Evolutionary conservation across 305 asterid species (phyloP).

Genomic region (Striga hermonthica): DNA sequence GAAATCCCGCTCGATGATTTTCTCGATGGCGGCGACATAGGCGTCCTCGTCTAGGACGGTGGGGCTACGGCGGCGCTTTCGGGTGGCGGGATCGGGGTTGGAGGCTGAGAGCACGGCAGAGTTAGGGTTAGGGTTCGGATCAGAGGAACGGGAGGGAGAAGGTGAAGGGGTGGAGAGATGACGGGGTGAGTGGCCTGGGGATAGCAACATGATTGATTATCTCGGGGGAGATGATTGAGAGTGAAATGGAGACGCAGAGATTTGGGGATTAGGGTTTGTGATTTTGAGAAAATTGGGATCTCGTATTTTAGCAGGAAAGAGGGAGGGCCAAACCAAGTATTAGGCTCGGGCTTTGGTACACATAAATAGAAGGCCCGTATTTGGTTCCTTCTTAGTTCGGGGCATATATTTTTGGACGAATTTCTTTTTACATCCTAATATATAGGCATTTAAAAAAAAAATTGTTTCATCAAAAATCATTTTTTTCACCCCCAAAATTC

Average conservation of each 20-base stretch:
- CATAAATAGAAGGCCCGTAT: no score
- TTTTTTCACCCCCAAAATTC: no score
- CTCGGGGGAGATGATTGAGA: background rate
- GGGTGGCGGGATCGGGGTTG: slow-evolving; percentile 29
- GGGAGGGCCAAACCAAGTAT: background rate
- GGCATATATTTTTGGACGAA: no score
- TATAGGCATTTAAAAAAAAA: no score
- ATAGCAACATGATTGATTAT: slow-evolving; percentile 52
- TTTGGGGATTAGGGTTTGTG: slow-evolving; percentile 32
- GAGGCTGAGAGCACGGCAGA: slow-evolving; percentile 31
- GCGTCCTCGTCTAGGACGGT: slow-evolving; percentile 82
- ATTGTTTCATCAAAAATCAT: no score
- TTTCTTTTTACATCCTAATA: no score
- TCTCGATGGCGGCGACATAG: slow-evolving; percentile 88
- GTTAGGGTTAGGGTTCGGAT: slow-evolving; percentile 41
- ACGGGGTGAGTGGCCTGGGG: slow-evolving; percentile 96
- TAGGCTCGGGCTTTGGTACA: no score
- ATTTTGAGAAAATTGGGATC: slow-evolving; percentile 6
- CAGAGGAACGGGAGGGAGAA: slow-evolving; percentile 44
- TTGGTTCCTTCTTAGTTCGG: no score
- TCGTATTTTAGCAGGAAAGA: background rate
- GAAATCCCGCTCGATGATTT: slow-evolving; percentile 90
- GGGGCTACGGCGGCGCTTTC: slow-evolving; percentile 40
- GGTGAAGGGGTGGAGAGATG: slow-evolving; percentile 74
- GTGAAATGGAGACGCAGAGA: slow-evolving; percentile 16